Evolutionary conservation across 495 filamentous ascomycete genomes (phyloP).

Genomic region (Neurospora terricola): DNA sequence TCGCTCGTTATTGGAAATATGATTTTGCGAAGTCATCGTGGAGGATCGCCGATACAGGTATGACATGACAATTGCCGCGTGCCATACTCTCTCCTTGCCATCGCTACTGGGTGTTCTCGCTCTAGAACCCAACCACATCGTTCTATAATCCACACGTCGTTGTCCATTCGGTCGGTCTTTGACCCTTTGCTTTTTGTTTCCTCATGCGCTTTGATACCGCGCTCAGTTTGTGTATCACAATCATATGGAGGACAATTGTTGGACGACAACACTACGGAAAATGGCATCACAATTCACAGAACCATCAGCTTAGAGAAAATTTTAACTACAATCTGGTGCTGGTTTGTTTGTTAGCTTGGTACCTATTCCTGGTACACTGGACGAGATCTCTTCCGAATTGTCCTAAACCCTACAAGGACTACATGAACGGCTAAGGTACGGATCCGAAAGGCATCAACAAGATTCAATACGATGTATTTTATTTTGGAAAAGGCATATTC

Average conservation of each 20-base stretch:
- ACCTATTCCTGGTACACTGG: no score
- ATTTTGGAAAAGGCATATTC: no score
- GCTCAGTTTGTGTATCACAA: not conserved
- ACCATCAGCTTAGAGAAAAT: not conserved
- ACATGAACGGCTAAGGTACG: no score
- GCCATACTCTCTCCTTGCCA: not conserved
- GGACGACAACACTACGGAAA: not conserved
- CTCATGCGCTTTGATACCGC: not conserved
- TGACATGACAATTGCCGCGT: not conserved
- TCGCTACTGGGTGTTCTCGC: not conserved
- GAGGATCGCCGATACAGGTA: not conserved
- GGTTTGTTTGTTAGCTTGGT: no score
- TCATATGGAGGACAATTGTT: not conserved
- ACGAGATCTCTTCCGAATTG: no score
- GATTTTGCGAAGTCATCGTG: not conserved
- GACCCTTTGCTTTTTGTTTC: not conserved
- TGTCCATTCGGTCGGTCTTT: not conserved
- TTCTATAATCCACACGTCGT: not conserved
- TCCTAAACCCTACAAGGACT: no score
- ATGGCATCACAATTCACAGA: not conserved
- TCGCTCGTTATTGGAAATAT: not conserved
- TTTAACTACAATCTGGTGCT: no score
- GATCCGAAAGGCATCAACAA: no score
- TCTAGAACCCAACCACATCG: not conserved
- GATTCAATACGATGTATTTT: no score